Evolutionary conservation across 139 green algal species (phyloP).

Genomic region (Volvox africanus): DNA sequence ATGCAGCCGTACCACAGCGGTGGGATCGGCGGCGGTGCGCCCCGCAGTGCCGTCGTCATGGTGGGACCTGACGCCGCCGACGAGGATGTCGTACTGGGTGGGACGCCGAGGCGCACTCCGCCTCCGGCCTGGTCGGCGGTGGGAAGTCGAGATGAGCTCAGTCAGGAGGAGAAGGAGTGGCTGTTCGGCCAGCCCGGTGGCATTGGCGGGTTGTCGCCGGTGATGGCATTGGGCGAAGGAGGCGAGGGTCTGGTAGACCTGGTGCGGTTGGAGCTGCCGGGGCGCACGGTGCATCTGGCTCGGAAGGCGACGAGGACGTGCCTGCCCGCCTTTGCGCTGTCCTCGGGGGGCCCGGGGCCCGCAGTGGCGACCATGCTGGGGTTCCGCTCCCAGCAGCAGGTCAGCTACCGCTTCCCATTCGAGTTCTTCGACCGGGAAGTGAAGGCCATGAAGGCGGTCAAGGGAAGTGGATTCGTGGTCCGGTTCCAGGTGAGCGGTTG

Average conservation of each 20-base stretch:
- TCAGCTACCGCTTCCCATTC: constrained; percentile 34
- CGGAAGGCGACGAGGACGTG: constrained; percentile 39
- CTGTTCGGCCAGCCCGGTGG: constrained; percentile 30
- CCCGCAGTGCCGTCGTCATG: not conserved
- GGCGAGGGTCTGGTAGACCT: constrained; percentile 42
- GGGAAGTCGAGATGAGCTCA: not conserved
- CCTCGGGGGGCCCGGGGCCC: not conserved
- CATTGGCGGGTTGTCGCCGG: constrained; percentile 16
- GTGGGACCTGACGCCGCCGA: not conserved
- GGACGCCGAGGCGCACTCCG: not conserved
- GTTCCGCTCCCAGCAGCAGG: not conserved
- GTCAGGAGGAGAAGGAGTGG: constrained; percentile 36
- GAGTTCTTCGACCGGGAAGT: constrained; percentile 48
- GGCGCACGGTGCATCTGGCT: constrained; percentile 27
- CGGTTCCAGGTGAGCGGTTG: constrained; percentile 41
- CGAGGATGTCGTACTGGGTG: not conserved
- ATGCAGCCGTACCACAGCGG: not conserved
- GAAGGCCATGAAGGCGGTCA: constrained; percentile 32
- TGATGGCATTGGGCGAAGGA: constrained; percentile 39
- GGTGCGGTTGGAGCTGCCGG: constrained; percentile 26
- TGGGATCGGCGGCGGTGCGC: not conserved
- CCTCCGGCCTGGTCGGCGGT: not conserved
- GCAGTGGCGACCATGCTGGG: not conserved
- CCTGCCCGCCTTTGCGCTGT: constrained; percentile 6
- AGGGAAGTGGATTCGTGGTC: constrained; percentile 35